Evolutionary conservation across 768 basidiomycete species (phyloP).

Genomic region (Russula olivacea): DNA sequence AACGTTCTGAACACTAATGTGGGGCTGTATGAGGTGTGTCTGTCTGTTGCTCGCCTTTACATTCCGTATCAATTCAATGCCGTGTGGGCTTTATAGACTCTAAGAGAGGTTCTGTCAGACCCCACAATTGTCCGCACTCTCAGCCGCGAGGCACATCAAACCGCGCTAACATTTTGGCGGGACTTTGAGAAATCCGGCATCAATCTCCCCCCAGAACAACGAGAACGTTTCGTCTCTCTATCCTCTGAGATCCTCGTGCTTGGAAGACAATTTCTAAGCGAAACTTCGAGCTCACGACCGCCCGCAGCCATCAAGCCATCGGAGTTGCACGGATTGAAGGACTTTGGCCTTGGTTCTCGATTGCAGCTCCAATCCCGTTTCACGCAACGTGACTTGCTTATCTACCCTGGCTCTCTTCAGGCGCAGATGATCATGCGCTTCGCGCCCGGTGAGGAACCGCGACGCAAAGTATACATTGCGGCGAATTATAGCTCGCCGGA

Average conservation of each 20-base stretch:
- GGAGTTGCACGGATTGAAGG: constrained; percentile 67
- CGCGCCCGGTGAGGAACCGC: constrained; percentile 76
- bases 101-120: constrained; percentile 66
- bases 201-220: constrained; percentile 69
- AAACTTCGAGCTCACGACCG: constrained; percentile 54
- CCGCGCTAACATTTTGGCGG: constrained; percentile 89
- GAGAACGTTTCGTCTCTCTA: constrained; percentile 78
- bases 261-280: constrained; percentile 78
- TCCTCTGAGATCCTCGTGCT: constrained; percentile 86
- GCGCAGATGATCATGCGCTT: constrained; percentile 92
- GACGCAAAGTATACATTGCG: constrained; percentile 78
- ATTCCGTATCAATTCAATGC: not conserved
- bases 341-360: constrained; percentile 69
- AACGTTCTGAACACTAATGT: constrained; percentile 93
- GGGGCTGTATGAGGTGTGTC: constrained; percentile 78
- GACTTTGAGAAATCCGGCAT: constrained; percentile 99
- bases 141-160: constrained; percentile 70
- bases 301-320: constrained; percentile 63
- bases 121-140: constrained; percentile 58
- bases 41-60: constrained; percentile 10
- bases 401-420: constrained; percentile 83
- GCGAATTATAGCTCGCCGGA: constrained; percentile 68
- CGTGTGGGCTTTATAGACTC: constrained; percentile 42
- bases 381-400: constrained; percentile 65
- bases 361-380: constrained; percentile 70